Base-by-base conservation (phyloP, 805 yeast genomes). In the Candida tibetensis region DNA sequence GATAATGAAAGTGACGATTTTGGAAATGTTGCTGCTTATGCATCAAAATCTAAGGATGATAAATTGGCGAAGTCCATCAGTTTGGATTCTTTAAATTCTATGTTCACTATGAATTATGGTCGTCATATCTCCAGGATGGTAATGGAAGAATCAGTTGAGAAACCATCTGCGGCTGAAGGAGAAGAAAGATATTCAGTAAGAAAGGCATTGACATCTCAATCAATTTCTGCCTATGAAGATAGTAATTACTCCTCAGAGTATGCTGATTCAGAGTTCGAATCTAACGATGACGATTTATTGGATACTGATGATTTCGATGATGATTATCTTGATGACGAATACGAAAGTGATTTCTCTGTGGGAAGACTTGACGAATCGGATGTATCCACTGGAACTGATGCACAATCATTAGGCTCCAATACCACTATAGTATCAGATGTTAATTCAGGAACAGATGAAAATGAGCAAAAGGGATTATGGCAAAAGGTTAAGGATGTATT, bases 401-500 rank as follows among this genome's bases (percentile, higher is more conserved):
- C 16, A 17, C 29, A 22, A 9, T 26, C 30, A 21, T 9, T 23
- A 5, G 17, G 38, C 18, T n/a, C 34, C 12, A 28, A 34, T 25
- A 14, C 35, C 10, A 35, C 43, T 30, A 39, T 35, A 5, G 25
- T 21, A 21, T 14, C 34, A 7, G 25, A 10, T 7, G 10, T 7
- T 21, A 21, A 10, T 36, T 23, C 17, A 26, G 17, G 32, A 17
- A 16, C 32, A 27, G 9, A 23, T 25, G n/a, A n/a, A n/a, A 6
- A 30, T 15, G 28, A 16, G 23, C 40, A 35, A 25, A 39, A 30
- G 3, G 68, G 70, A 4, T 52, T 69, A 34, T 69, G 75, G 75
- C 69, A 64, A 37, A 64, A 60, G 45, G 66, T 69, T 37, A 69
- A 67, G 48, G 63, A 65, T 31, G 73, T 66, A 4, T 69, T 69